Base-by-base conservation (phyloP, 2,329 filamentous ascomycete genomes). In the Scedosporium dehoogii region DNA sequence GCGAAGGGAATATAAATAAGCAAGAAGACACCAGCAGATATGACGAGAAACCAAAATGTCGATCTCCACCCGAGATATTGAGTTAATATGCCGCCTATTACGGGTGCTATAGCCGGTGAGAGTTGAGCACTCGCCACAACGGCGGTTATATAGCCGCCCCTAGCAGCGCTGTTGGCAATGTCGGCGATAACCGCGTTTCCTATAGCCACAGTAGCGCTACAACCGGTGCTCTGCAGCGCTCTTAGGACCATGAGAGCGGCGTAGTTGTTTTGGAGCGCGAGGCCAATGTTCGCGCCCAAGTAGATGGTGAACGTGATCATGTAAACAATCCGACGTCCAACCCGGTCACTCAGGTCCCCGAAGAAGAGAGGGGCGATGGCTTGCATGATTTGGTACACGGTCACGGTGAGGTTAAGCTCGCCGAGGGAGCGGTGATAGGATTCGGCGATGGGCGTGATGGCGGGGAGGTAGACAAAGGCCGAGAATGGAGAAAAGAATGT, bases 31-130 rank as follows among this genome's bases (percentile, higher is more conserved):
- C 70, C 71, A 0, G 71, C 66, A 0, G 75, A 66, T 7, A 87
- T 85, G 10, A 78, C 73, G 12, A 87, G 70, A 62, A 86, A 85
- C 83, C 84, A 87, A 67, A 88, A 88, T 29, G 86, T 82, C 38
- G 77, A 74, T 38, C 79, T 74, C 85, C 85, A 88, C 0, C 82
- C 82, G 0, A 85, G 73, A 58, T 78, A 82, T 57, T 85, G 75
- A 3, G 77, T 76, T 1, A 88, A 73, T 0, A 85, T 65, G 1
- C 85, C 85, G 1, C 85, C 85, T 14, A 87, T 74, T 10, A 87
- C 76, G 0, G 86, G 85, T 0, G 82, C 79, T 3, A 82, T 61
- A 0, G 78, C 73, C 4, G 78, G 78, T 0, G 74, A 55, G 23
- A 55, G 23, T 23, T 55, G 51, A n/a, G 51, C 51, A 14, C 21